These are phyloP conservation scores for Trichophyton verrucosum DNA, from an alignment of 2,329 filamentous ascomycete species.

Conservation along the genomic window DNA sequence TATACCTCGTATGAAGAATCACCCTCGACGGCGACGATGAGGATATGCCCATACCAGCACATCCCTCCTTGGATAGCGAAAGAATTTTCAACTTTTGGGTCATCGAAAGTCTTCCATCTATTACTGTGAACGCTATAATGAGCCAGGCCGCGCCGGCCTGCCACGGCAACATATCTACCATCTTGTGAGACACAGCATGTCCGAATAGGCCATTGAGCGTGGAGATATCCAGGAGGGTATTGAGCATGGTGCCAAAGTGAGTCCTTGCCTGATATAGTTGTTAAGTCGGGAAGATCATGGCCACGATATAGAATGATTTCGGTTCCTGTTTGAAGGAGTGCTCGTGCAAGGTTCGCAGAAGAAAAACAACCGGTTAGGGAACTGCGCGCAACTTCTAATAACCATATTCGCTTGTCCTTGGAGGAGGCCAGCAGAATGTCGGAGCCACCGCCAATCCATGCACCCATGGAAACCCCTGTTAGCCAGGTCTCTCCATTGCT, in stretches of 20 bases:
- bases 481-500: constrained; percentile 73
- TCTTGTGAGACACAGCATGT: constrained; percentile 80
- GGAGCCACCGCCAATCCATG: constrained; percentile 78
- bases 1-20: constrained; percentile 61
- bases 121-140: constrained; percentile 94
- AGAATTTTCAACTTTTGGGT: constrained; percentile 68
- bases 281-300: constrained; percentile 81
- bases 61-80: constrained; percentile 90
- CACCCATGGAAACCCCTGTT: constrained; percentile 60
- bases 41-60: constrained; percentile 96
- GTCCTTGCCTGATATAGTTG: constrained; percentile 80
- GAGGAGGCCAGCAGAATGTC: constrained; percentile 64
- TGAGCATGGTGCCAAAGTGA: constrained; percentile 92
- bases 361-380: constrained; percentile 87
- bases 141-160: constrained; percentile 79
- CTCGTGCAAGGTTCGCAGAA: constrained; percentile 78
- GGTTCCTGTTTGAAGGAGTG: constrained; percentile 75
- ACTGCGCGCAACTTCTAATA: constrained; percentile 84
- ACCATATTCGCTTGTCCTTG: constrained; percentile 68
- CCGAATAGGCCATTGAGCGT: constrained; percentile 87
- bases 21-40: constrained; percentile 85
- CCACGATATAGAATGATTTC: constrained; percentile 87
- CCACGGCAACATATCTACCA: constrained; percentile 88
- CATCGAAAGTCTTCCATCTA: constrained; percentile 88
- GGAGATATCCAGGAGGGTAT: constrained; percentile 70